These are phyloP conservation scores for Rhodotorula sp. DNA, from an alignment of 1,284 basidiomycete genomes.

Conservation along the genomic window DNA sequence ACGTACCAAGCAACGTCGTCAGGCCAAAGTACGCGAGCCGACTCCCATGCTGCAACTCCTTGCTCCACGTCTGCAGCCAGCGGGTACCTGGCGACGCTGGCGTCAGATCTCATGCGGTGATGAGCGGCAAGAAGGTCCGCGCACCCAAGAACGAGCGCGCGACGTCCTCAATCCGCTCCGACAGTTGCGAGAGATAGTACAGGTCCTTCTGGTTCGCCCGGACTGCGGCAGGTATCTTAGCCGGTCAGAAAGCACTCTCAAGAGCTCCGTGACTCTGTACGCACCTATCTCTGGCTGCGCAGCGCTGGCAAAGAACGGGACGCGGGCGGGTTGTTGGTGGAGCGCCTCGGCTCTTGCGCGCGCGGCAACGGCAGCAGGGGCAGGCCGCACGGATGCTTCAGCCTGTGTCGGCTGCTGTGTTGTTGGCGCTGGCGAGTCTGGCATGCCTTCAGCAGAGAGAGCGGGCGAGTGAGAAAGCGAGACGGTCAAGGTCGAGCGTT, in stretches of 20 bases:
- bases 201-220: conserved; percentile 49
- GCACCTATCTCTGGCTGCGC: conserved; percentile 48
- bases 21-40: conserved; percentile 47
- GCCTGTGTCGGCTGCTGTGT: not conserved
- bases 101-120: not conserved
- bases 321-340: not conserved
- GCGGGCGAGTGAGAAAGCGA: not conserved
- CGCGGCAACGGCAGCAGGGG: conserved; percentile 5
- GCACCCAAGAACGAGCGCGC: conserved; percentile 45
- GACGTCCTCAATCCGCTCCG: conserved; percentile 47
- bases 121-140: not conserved
- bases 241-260: not conserved
- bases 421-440: not conserved
- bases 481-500: not conserved
- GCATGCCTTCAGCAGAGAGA: not conserved
- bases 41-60: conserved; percentile 46
- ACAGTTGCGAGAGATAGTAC: conserved; percentile 48
- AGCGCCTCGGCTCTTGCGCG: not conserved
- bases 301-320: conserved; percentile 46
- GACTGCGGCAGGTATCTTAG: conserved; percentile 25
- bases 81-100: conserved; percentile 41
- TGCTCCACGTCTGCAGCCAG: conserved; percentile 46
- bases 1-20: conserved; percentile 44
- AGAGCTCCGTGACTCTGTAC: not conserved
- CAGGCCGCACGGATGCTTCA: not conserved